Conservation (phyloP, 805 yeast species). For the Priceomyces castillae region DNA sequence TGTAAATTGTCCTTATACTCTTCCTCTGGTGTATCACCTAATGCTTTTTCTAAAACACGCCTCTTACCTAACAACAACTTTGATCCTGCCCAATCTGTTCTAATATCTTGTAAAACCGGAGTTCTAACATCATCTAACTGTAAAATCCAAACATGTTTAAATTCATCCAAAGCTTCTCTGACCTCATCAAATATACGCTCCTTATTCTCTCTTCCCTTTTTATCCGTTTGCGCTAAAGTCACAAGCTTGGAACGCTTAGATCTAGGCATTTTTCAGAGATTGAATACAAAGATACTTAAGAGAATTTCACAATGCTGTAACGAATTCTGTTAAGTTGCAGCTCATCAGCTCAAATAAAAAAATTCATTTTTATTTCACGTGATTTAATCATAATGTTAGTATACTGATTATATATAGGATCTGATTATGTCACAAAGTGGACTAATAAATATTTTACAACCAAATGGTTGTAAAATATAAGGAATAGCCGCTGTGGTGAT, state of each 20-base stretch:
- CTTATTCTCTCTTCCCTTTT: slow-evolving; percentile 91
- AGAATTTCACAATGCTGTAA: slow-evolving; percentile 3
- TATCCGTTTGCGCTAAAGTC: slow-evolving; percentile 92
- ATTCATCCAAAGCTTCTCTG: slow-evolving; percentile 74
- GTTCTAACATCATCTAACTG: slow-evolving; percentile 91
- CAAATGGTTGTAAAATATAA: too few species aligned
- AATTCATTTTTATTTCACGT: slow-evolving; percentile 6
- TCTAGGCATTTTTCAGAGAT: slow-evolving; percentile 73
- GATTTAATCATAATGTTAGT: not conserved
- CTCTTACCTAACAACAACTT: slow-evolving; percentile 88
- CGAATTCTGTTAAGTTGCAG: slow-evolving; percentile 9
- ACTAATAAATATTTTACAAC: too few species aligned
- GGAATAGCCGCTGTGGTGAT: too few species aligned
- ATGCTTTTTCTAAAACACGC: slow-evolving; percentile 87
- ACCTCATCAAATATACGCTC: slow-evolving; percentile 89
- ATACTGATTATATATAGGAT: too few species aligned
- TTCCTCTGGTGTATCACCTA: slow-evolving; percentile 83
- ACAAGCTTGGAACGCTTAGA: slow-evolving; percentile 95
- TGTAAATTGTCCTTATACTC: slow-evolving; percentile 86
- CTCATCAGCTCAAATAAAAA: slow-evolving; percentile 24
- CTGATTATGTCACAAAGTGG: too few species aligned
- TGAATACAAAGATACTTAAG: not conserved
- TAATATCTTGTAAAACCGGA: slow-evolving; percentile 88
- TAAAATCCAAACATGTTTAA: slow-evolving; percentile 79
- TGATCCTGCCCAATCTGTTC: slow-evolving; percentile 91